Conservation (phyloP, 148 eudicot species). For the Vaccinium corymbosum region DNA sequence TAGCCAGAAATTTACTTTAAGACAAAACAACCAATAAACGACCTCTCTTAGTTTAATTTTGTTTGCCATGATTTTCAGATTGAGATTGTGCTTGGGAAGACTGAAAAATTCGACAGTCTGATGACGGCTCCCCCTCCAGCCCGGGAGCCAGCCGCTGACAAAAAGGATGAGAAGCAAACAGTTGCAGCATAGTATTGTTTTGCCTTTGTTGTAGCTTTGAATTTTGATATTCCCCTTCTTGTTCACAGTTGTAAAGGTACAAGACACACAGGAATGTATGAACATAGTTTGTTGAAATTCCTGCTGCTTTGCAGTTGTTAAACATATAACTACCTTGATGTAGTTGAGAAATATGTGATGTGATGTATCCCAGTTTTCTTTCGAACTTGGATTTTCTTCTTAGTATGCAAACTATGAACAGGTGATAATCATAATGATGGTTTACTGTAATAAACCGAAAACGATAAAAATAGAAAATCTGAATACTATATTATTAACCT, state of each 20-base stretch:
- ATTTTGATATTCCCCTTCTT: neutral
- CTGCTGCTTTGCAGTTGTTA: slow-evolving; percentile 7
- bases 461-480: neutral
- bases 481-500: neutral
- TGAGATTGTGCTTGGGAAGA: slow-evolving; percentile 68
- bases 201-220: slow-evolving; percentile 11
- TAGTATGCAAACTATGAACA: neutral
- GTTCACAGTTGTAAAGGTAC: slow-evolving; percentile 1
- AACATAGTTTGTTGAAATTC: neutral
- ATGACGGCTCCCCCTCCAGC: slow-evolving; percentile 25
- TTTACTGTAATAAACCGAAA: neutral
- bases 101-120: slow-evolving; percentile 59
- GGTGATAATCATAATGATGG: neutral
- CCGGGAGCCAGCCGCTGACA: slow-evolving; percentile 20
- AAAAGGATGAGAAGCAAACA: slow-evolving; percentile 26
- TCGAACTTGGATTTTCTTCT: neutral
- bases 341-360: neutral
- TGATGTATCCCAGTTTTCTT: neutral
- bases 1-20: neutral
- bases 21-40: neutral
- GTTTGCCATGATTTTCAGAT: slow-evolving; percentile 33
- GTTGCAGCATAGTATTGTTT: slow-evolving; percentile 11
- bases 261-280: neutral
- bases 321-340: neutral
- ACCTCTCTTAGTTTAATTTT: neutral